phyloP scores from a whole-genome alignment of 331 rosid genomes.

The Dryas integrifolia region DNA sequence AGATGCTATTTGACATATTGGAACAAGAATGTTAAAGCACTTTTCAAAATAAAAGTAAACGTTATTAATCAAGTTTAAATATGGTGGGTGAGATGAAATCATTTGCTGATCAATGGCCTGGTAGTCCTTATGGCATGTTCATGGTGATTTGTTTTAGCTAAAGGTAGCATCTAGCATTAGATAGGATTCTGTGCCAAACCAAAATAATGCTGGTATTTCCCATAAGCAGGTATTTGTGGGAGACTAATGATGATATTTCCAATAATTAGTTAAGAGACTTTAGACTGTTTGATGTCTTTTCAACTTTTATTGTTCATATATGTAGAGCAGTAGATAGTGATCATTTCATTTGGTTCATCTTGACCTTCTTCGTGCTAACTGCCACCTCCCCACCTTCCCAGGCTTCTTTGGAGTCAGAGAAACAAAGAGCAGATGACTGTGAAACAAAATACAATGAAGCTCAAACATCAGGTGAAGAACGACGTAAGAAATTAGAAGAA shows the following conservation, averaged over 20 bases:
- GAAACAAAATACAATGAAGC: slow-evolving; percentile 58
- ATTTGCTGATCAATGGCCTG: not conserved
- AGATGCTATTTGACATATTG: not conserved
- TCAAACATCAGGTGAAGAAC: slow-evolving; percentile 47
- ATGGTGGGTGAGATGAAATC: not conserved
- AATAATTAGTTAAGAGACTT: not conserved
- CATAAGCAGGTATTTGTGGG: no score
- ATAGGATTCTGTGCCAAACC: no score
- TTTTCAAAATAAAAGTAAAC: not conserved
- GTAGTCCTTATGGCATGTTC: no score
- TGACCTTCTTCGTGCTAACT: slow-evolving; percentile 22
- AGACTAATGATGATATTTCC: no score
- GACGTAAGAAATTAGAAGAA: slow-evolving; percentile 53
- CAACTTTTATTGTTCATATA: not conserved
- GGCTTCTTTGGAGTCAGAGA: slow-evolving; percentile 62
- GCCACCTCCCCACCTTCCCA: slow-evolving; percentile 15
- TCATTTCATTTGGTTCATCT: slow-evolving; percentile 20
- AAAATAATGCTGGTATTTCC: no score
- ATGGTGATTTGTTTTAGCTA: no score
- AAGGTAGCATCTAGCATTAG: no score
- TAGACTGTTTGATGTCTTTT: not conserved
- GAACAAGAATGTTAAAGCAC: not conserved
- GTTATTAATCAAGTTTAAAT: not conserved
- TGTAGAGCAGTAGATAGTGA: slow-evolving; percentile 17
- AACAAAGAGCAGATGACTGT: slow-evolving; percentile 46